These are phyloP conservation scores for Phytophthora hibernalis DNA, from an alignment of 352 stramenopile species.

Conservation along the genomic window DNA sequence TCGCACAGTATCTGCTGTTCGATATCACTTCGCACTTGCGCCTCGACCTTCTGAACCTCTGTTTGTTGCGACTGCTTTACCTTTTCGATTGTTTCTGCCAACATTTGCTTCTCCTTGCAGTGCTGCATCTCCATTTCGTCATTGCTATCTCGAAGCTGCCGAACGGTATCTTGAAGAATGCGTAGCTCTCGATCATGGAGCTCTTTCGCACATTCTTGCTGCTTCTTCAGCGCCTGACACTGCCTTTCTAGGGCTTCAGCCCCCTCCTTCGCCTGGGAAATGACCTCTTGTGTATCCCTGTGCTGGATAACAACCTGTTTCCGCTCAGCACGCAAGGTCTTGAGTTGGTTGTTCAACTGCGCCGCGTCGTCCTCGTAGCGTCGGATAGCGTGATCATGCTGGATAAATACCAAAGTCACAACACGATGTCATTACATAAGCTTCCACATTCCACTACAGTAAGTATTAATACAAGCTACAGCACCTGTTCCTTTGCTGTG, in stretches of 20 bases:
- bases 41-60: constrained; percentile 19
- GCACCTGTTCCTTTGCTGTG: constrained; percentile 25
- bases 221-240: constrained; percentile 31
- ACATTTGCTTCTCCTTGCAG: constrained; percentile 15
- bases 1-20: constrained; percentile 20
- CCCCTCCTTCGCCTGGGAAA: constrained; percentile 32
- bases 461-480: neutral
- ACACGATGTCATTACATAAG: neutral
- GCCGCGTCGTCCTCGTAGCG: constrained; percentile 21
- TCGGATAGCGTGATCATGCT: constrained; percentile 29
- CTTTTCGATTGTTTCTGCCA: constrained; percentile 15
- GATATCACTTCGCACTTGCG: constrained; percentile 12
- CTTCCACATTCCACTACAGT: neutral
- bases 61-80: constrained; percentile 11
- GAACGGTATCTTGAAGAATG: constrained; percentile 31
- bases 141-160: constrained; percentile 23
- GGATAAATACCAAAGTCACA: neutral
- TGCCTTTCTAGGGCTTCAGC: constrained; percentile 29
- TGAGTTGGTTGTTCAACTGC: constrained; percentile 26
- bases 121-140: constrained; percentile 13
- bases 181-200: constrained; percentile 33
- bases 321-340: constrained; percentile 22
- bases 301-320: constrained; percentile 31
- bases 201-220: constrained; percentile 35
- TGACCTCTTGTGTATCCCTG: constrained; percentile 31